Conservation (phyloP, 257 asterid species). For the Solanum sitiens region DNA sequence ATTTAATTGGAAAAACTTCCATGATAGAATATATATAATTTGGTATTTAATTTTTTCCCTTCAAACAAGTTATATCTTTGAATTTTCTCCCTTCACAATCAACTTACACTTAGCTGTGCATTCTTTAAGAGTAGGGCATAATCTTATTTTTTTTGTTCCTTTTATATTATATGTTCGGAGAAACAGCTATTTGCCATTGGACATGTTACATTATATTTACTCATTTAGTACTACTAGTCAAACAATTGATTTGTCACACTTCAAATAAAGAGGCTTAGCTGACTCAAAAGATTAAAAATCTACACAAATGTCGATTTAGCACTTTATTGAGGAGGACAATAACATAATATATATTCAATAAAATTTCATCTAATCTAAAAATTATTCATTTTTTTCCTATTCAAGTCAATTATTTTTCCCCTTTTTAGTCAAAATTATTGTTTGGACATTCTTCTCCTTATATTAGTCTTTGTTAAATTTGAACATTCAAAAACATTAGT, state of each 20-base stretch:
- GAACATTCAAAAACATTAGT: not conserved
- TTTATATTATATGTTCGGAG: too few relatives aligned
- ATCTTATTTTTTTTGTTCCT: too few relatives aligned
- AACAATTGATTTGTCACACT: conserved; percentile 2
- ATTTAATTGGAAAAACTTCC: not conserved
- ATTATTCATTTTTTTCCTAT: not conserved
- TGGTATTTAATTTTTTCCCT: not conserved
- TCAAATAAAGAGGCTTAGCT: not conserved
- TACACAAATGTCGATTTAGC: not conserved
- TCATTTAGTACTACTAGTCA: not conserved
- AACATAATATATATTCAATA: not conserved
- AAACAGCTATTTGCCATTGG: not conserved
- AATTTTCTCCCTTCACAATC: not conserved
- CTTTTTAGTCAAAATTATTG: not conserved
- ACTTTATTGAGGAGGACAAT: not conserved
- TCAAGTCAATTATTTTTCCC: not conserved
- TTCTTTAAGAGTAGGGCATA: not conserved
- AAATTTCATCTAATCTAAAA: not conserved
- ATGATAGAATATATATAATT: too few relatives aligned
- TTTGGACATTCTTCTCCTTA: not conserved
- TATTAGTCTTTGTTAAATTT: not conserved
- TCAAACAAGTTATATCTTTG: too few relatives aligned
- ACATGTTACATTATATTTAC: not conserved
- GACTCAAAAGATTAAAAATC: not conserved
- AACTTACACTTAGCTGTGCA: not conserved